phyloP scores from a whole-genome alignment of 1,284 basidiomycete genomes.

The Leccinum griseonigrum region DNA sequence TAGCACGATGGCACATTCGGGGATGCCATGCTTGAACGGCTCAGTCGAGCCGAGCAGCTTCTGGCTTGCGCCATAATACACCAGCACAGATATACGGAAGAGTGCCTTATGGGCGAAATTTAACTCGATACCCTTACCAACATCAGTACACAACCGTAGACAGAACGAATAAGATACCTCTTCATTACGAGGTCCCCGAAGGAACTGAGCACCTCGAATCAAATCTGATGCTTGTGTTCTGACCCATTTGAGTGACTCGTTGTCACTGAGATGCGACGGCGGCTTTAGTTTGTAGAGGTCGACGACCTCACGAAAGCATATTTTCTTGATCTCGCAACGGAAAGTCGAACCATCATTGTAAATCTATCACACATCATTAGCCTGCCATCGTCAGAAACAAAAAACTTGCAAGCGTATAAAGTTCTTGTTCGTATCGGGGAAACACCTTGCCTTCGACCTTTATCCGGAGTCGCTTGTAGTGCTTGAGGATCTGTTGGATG shows the following conservation, averaged over 20 bases:
- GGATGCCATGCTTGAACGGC: background rate
- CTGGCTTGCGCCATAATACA: background rate
- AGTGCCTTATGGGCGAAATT: background rate
- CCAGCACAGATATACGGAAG: background rate
- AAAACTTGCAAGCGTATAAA: background rate
- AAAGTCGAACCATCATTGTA: background rate
- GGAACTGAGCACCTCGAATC: background rate
- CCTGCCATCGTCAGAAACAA: background rate
- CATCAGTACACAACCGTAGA: background rate
- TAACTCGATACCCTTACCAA: background rate
- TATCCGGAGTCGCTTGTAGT: background rate
- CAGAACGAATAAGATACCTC: background rate
- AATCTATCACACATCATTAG: background rate
- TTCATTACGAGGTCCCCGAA: background rate
- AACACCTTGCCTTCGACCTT: background rate
- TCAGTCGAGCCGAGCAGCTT: background rate
- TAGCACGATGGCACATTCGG: background rate
- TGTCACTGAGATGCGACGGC: background rate
- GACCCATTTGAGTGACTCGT: background rate
- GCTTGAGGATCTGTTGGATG: background rate
- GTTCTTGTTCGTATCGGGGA: background rate
- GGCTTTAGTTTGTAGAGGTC: background rate
- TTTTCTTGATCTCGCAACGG: background rate
- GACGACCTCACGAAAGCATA: background rate
- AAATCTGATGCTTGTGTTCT: background rate